Evolutionary conservation across 2,329 filamentous ascomycete species (phyloP), one percentile per base, ranked within the genome.

Genomic region (Cyclaneusma minus): DNA sequence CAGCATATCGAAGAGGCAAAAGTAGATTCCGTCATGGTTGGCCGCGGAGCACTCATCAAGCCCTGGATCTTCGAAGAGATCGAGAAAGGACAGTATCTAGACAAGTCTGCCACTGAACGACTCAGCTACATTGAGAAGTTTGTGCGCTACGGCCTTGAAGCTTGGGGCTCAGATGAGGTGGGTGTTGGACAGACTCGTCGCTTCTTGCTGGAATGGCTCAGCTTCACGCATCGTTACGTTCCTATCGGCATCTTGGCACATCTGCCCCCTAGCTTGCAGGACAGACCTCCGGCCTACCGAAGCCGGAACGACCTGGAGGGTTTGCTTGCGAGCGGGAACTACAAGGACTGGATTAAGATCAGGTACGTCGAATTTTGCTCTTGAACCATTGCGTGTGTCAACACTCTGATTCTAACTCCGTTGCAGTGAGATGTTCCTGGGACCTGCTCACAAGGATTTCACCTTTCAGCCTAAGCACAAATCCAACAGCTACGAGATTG

Each of bases 51-150:
- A 7, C 66, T 98, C 31, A 82, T 95, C 55, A 98, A 98, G 56
- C 89, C 89, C 1, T 98, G 89, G 89, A 62, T 98, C 35, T 98
- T 95, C 47, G 89, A 98, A 52, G 89, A 98, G 54, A 95, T 98
- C 29, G 70, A 81, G 39, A 68, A 73, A 35, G 79, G 80, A 4
- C 89, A 95, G 52, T 94, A 95, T 47, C 68, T 98, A 20, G 89
- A 98, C 60, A 98, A 98, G 53, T 83, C 81, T 3, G 78, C 87
- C 3, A 66, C 73, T 4, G 87, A 98, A 58, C 78, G 89, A 31
- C 66, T 98, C 16, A 56, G 60, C 18, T 84, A 92, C 44, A 61
- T 98, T 18, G 83, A 93, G 53, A 83, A 84, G 44, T 98, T 93
- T 47, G 79, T 70, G 29, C 75, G 78, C 31, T 92, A 89, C 47